phyloP scores from a whole-genome alignment of 2,329 filamentous ascomycete species.

The Lasiodiplodia gonubiensis region DNA sequence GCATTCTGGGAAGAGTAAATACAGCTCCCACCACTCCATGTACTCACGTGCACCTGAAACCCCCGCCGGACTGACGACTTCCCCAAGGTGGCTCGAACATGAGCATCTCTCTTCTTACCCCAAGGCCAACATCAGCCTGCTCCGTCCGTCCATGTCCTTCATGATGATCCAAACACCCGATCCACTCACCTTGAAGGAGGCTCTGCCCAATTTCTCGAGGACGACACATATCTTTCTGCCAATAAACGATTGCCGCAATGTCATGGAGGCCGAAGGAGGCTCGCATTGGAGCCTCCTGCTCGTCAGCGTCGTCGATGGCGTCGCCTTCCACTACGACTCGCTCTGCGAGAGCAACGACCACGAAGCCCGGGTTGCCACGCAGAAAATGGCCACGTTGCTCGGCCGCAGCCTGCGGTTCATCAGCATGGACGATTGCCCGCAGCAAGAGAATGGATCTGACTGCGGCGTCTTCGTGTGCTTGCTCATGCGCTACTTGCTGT shows the following conservation, averaged over 20 bases:
- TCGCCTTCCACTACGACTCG: conserved; percentile 97
- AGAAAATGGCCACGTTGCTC: conserved; percentile 73
- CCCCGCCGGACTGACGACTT: conserved; percentile 1
- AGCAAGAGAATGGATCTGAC: conserved; percentile 91
- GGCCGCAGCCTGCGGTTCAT: conserved; percentile 73
- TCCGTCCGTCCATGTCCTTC: conserved; percentile 91
- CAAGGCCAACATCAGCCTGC: conserved; percentile 83
- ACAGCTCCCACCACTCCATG: conserved; percentile 15
- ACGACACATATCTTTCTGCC: conserved; percentile 95
- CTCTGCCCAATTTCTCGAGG: conserved; percentile 78
- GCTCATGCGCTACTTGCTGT: conserved; percentile 89
- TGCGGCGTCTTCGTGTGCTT: conserved; percentile 97
- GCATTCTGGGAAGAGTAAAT: conserved; percentile 95
- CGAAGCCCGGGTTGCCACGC: conserved; percentile 72
- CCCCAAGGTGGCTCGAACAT: conserved; percentile 76
- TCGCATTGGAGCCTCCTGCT: conserved; percentile 94
- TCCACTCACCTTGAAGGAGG: conserved; percentile 63
- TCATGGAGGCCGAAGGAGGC: conserved; percentile 86
- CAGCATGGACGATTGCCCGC: conserved; percentile 81
- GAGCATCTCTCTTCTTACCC: conserved; percentile 83
- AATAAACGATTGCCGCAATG: conserved; percentile 83
- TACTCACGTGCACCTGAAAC: not conserved
- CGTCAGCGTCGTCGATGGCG: conserved; percentile 83
- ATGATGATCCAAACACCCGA: conserved; percentile 78
- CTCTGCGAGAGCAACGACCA: conserved; percentile 69